phyloP scores from a whole-genome alignment of 345 rosid genomes.

The Eucalyptus virginea region DNA sequence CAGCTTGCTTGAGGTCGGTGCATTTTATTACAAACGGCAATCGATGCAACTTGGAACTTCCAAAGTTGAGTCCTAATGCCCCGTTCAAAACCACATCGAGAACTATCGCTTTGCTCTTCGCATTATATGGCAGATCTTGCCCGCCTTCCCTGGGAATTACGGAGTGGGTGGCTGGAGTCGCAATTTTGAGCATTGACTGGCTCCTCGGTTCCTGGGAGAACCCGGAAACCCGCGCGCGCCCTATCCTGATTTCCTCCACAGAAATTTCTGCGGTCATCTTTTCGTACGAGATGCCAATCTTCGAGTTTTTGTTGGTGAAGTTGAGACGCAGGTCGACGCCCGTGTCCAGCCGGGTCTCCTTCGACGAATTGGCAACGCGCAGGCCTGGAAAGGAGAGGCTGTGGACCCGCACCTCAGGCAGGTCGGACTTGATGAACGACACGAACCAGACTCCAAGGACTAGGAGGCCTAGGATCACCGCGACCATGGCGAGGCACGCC shows the following conservation, averaged over 20 bases:
- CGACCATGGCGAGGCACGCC: neutral
- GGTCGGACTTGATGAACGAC: neutral
- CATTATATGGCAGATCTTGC: neutral
- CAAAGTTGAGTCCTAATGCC: neutral
- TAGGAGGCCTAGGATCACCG: neutral
- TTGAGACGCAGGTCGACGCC: neutral
- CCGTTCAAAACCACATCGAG: neutral
- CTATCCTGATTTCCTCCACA: neutral
- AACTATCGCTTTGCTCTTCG: neutral
- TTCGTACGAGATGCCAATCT: neutral
- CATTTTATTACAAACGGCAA: neutral
- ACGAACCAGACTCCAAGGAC: neutral
- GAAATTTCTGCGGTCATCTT: neutral
- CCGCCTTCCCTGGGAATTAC: neutral
- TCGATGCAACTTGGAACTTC: neutral
- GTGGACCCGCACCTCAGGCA: neutral
- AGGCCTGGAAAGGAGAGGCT: neutral
- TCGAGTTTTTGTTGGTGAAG: neutral
- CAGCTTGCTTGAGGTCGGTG: neutral
- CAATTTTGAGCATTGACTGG: neutral
- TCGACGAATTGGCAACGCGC: neutral
- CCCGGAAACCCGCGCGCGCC: neutral
- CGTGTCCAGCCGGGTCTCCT: neutral
- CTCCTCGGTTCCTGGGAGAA: neutral
- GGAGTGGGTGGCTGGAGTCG: neutral